These are phyloP conservation scores for Phytophthora melonis DNA, from an alignment of 352 stramenopile genomes.

Conservation along the genomic window DNA sequence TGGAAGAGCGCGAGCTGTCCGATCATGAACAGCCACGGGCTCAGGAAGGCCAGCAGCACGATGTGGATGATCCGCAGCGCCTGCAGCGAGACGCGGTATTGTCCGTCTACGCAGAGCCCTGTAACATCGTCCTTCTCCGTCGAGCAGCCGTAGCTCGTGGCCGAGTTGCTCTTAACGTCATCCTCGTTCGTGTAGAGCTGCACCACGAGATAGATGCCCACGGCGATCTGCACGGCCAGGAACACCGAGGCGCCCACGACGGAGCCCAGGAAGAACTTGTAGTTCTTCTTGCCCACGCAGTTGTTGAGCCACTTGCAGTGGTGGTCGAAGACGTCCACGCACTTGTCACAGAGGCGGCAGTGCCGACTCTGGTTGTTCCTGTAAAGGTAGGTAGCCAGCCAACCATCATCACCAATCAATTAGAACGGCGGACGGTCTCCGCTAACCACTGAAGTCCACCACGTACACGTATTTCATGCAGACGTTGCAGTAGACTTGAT, in stretches of 20 bases:
- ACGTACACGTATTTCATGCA: conserved; percentile 91
- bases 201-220: conserved; percentile 72
- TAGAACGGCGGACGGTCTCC: neutral
- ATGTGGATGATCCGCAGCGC: conserved; percentile 71
- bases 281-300: conserved; percentile 93
- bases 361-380: conserved; percentile 91
- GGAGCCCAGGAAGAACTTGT: conserved; percentile 80
- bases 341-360: conserved; percentile 97
- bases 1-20: conserved; percentile 84
- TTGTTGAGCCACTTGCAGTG: conserved; percentile 98
- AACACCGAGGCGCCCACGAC: conserved; percentile 74
- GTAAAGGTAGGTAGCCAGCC: conserved; percentile 1
- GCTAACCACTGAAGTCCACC: neutral
- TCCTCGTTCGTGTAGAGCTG: conserved; percentile 57
- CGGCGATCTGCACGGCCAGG: conserved; percentile 72
- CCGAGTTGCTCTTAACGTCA: conserved; percentile 54
- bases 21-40: conserved; percentile 84
- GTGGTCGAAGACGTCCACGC: conserved; percentile 96
- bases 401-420: neutral
- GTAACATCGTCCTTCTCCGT: conserved; percentile 48
- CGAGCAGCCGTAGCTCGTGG: conserved; percentile 73
- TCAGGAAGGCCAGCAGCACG: conserved; percentile 71
- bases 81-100: conserved; percentile 64
- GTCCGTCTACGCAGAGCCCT: conserved; percentile 59
- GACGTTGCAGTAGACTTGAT: conserved; percentile 89